Base-by-base conservation (phyloP, 164 flowering plant genomes). In the Magnolia changhungtana region DNA sequence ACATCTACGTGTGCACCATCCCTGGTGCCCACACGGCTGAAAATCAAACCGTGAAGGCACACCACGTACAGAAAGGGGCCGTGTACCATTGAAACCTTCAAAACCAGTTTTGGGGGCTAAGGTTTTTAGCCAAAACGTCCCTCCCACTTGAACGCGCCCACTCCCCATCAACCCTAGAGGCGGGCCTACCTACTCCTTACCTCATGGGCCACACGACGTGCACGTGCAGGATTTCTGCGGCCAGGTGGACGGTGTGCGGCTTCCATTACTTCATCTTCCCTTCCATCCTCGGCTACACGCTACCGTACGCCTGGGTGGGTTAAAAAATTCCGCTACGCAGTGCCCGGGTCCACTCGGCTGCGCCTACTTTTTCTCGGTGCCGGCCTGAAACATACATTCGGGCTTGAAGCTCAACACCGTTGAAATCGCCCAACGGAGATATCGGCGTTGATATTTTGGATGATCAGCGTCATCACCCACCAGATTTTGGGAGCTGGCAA, bases 231-330 rank as follows among this genome's bases (percentile, higher is more conserved):
- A 92, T 71, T 96, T 94, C 84, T 96, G 99, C 84, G 84, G 87
- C 0, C 87, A 85, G 63, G 91, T n/a, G n/a, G n/a, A n/a, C n/a
- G n/a, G n/a, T 90, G 0, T 96, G 99, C 72, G 99, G 99, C 63
- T 94, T 93, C 84, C 99, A 96, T 79, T 93, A 94, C 76, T 93
- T 96, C 84, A 96, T 98, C 0, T 93, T 94, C 85, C 98, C 98
- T 0, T 89, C 98, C 7, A 89, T 91, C 16, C 91, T 89, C 14
- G 93, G 93, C 11, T 86, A 82, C 85, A 90, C 96, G 31, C 69
- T 89, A 10, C 99, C 99, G 14, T 95, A 88, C 90, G 99, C 99
- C 2, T 96, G 99, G 99, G 87, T 94, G 0, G 99, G 99, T n/a
- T n/a, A n/a, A n/a, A n/a, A 0, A 94, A 96, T 83, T 88, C 93